Evolutionary conservation across 2,329 filamentous ascomycete species (phyloP).

Genomic region (Neofusicoccum parvum): DNA sequence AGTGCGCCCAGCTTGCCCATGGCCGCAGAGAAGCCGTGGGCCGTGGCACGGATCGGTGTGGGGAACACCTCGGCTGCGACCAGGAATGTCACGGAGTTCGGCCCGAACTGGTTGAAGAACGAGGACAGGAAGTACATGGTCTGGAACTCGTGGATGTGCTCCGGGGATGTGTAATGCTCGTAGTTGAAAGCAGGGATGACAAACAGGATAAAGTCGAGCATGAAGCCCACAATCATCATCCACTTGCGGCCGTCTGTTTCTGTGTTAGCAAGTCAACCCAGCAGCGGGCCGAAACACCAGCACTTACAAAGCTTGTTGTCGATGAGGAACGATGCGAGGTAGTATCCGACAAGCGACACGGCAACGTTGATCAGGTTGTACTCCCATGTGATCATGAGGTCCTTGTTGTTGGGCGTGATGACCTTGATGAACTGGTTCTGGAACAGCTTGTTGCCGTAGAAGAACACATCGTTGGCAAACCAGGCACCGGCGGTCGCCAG

Average conservation of each 20-base stretch:
- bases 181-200: constrained; percentile 88
- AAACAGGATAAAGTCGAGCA: constrained; percentile 92
- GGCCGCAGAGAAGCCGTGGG: constrained; percentile 93
- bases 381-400: constrained; percentile 83
- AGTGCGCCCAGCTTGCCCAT: constrained; percentile 87
- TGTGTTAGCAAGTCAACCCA: background rate
- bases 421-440: constrained; percentile 86
- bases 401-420: constrained; percentile 66
- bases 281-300: background rate
- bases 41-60: constrained; percentile 87
- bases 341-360: constrained; percentile 86
- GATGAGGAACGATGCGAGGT: constrained; percentile 83
- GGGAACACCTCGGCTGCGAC: constrained; percentile 96
- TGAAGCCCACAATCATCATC: constrained; percentile 94
- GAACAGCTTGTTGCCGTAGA: constrained; percentile 99
- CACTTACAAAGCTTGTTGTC: constrained; percentile 80
- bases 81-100: constrained; percentile 95
- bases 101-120: constrained; percentile 99
- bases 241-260: constrained; percentile 74
- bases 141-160: constrained; percentile 85
- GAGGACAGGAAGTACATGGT: constrained; percentile 97
- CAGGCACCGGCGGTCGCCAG: constrained; percentile 84
- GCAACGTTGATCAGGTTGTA: constrained; percentile 92
- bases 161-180: constrained; percentile 73
- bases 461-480: constrained; percentile 98